Evolutionary conservation across 106 monocot genomes (phyloP), one percentile per base, ranked within the genome.

Genomic region (Dendrobium huoshanense): DNA sequence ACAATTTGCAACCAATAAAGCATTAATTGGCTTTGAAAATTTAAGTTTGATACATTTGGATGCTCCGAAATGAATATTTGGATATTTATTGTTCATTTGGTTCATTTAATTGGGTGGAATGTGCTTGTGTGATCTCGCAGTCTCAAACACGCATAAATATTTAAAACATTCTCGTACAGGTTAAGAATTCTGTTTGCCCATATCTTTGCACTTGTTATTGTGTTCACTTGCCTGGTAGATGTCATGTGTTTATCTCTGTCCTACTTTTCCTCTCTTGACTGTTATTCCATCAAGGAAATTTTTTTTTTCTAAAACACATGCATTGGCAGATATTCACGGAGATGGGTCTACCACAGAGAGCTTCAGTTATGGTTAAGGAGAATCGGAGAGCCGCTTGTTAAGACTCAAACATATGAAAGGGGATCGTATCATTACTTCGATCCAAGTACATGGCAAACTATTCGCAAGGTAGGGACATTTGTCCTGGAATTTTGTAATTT

Each of bases 271-370:
- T 55, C 17, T 55, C 55, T 55, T 16, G 55, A 18, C 18, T 55
- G 13, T 55, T 55, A 2, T 55, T 44, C 44, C 7, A 8, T 44
- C 44, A 44, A 1, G 31, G 31, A 6, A 4, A 44, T 44, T 51
- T 64, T 64, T 20, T 64, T 64, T 4, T 18, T 22, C 64, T 70
- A 3, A 70, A 31, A 8, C 31, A 11, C 33, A 31, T 70, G 31
- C 70, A 31, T 70, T 70, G 31, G 70, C 70, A 92, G 92, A 80
- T 86, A 88, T 75, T 56, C 72, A 29, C 79, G 92, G 82, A 87
- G 89, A 29, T 97, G 97, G 97, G 89, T 91, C 73, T 97, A 92
- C 81, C 97, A 97, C 78, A 94, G 85, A 78, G 94, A 94, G 31
- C 79, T 74, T 78, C 77, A 87, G 64, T 77, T 89, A 33, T 97